phyloP scores from a whole-genome alignment of 495 filamentous ascomycete species.

The Bacidia gigantensis region DNA sequence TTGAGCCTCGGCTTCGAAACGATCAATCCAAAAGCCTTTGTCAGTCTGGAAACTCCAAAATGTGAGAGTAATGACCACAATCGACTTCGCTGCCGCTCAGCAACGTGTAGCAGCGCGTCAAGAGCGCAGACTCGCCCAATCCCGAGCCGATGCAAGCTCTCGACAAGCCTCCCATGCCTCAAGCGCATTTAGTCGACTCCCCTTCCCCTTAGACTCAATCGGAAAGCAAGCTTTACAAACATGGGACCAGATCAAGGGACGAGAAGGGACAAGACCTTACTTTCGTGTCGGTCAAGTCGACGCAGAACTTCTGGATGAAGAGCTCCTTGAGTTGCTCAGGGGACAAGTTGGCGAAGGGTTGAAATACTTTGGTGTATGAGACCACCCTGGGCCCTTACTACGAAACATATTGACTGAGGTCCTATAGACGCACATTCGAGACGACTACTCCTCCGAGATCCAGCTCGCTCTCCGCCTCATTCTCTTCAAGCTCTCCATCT shows the following conservation, averaged over 20 bases:
- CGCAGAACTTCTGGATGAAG: constrained; percentile 88
- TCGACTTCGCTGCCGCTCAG: constrained; percentile 76
- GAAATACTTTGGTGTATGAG: constrained; percentile 64
- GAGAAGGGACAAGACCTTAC: constrained; percentile 66
- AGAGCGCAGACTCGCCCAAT: constrained; percentile 50
- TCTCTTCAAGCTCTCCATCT: constrained; percentile 88
- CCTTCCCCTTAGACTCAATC: constrained; percentile 48
- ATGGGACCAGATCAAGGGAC: constrained; percentile 60
- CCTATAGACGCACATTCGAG: constrained; percentile 42
- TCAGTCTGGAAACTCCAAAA: too few relatives aligned
- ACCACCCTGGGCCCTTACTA: background rate
- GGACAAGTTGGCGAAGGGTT: constrained; percentile 79
- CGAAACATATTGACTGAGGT: background rate
- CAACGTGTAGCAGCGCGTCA: constrained; percentile 69
- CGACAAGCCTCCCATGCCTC: constrained; percentile 31
- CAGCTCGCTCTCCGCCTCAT: constrained; percentile 59
- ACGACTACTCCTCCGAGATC: constrained; percentile 83
- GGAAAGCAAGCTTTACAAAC: constrained; percentile 40
- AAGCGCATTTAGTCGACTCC: constrained; percentile 36
- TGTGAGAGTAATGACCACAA: constrained; percentile 42
- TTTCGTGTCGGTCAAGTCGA: constrained; percentile 96
- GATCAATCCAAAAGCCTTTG: too few relatives aligned
- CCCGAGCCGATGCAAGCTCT: constrained; percentile 39
- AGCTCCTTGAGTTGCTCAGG: constrained; percentile 72
- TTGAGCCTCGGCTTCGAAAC: too few relatives aligned